Evolutionary conservation across 345 rosid species (phyloP), one percentile per base, ranked within the genome.

Genomic region (Eutrema yunnanense): DNA sequence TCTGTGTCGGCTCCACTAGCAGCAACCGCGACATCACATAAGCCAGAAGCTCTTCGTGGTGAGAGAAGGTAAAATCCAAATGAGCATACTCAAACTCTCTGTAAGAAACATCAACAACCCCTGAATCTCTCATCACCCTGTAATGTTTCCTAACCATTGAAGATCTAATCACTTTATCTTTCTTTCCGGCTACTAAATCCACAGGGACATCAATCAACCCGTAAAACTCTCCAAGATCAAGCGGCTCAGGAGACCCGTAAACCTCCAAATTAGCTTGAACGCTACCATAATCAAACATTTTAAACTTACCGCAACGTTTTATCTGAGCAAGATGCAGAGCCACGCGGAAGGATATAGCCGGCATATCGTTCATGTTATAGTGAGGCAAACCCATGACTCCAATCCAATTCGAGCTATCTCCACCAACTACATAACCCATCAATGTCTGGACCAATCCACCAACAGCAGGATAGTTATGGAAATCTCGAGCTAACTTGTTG

Each of bases 361-460:
- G 97, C 97, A 95, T 95, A 77, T 95, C 97, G 59, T 95, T 88
- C 96, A 95, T 92, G 82, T 95, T 95, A 67, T 89, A 95, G 81
- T 92, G 99, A 12, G 99, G 90, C 65, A 88, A 72, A 8, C 99
- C 96, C 61, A 95, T 66, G 65, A 88, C 94, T 29, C 98, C 99
- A 2, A 95, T 76, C 99, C 98, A 92, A 58, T 95, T 85, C 7
- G 99, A 95, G 86, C 96, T 92, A 76, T 95, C 99, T 64, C 99
- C 98, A 4, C 99, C 96, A 0, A 82, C 79, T 13, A 83, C 82
- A 40, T 85, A 90, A 68, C 96, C 71, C 89, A 95, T 81, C 59
- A 95, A 51, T 9, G 96, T 90, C 77, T 95, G 98, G 75, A 95
- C 96, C 66, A 95, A 80, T 16, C 98, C 99, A 62, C 99, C 98